Percentiles rank a stretch among this genome's conserved stretches.
These are phyloP conservation scores for Apocynum venetum DNA, from an alignment of 257 asterid species.

Conservation along the genomic window DNA sequence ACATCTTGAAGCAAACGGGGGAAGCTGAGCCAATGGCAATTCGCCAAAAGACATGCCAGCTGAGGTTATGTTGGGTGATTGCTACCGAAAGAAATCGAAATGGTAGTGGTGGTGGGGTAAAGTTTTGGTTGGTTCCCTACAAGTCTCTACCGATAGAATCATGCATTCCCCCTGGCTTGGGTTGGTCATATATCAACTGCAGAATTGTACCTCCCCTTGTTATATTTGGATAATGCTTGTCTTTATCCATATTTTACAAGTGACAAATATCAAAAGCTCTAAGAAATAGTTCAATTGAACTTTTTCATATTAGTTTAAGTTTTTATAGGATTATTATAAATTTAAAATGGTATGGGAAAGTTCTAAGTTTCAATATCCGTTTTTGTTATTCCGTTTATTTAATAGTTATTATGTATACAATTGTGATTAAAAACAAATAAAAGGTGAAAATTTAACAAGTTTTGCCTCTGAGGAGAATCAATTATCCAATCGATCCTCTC, in stretches of 20 bases:
- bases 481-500: no score
- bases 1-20: background rate
- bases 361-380: no score
- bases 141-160: background rate
- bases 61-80: background rate
- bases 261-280: background rate
- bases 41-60: conserved; percentile 2
- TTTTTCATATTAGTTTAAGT: no score
- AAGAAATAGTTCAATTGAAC: no score
- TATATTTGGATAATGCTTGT: conserved; percentile 9
- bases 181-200: conserved; percentile 9
- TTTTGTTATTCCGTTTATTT: no score
- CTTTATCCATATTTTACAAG: conserved; percentile 7
- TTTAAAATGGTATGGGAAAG: no score
- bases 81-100: background rate
- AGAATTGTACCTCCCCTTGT: background rate
- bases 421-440: no score
- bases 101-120: conserved; percentile 18
- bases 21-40: background rate
- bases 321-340: no score
- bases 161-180: conserved; percentile 15
- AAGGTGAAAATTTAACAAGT: no score
- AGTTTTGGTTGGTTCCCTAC: background rate
- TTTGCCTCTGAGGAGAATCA: no score
- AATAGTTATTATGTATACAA: no score